A percentile compares a stretch with the other conserved stretches of the same genome.
These are phyloP conservation scores for Cladophialophora bantiana DNA, from an alignment of 2,329 filamentous ascomycete species.

Conservation along the genomic window DNA sequence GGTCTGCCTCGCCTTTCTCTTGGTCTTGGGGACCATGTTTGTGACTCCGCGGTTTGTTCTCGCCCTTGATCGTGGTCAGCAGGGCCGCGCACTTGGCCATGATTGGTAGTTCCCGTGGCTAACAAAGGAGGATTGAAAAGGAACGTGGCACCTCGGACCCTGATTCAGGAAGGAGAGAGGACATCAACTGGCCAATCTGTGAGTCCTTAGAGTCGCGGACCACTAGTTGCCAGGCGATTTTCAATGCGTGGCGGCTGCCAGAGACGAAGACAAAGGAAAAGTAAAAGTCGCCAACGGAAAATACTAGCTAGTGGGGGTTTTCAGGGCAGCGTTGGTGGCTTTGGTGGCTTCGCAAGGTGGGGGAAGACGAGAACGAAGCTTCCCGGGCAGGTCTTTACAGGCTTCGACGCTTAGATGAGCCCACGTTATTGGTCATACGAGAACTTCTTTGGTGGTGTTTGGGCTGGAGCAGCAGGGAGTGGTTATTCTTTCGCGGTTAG, in stretches of 20 bases:
- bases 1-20: background rate
- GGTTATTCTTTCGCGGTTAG: background rate
- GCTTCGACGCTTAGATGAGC: too few species aligned
- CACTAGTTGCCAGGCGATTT: background rate
- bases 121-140: background rate
- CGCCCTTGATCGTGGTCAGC: background rate
- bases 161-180: background rate
- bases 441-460: background rate
- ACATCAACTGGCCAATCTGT: background rate
- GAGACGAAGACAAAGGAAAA: background rate
- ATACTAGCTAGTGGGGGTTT: slow-evolving; percentile 1
- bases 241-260: background rate
- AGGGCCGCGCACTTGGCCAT: background rate
- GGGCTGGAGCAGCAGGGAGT: background rate
- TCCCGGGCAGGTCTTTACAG: background rate
- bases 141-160: background rate
- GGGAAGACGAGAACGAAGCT: background rate
- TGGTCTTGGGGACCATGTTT: background rate
- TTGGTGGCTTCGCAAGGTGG: background rate
- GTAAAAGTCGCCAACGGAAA: background rate
- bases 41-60: background rate
- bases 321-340: background rate
- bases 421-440: background rate
- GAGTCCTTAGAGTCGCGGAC: background rate
- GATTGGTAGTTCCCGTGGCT: background rate